Percentiles rank a stretch among this genome's conserved stretches.
Evolutionary conservation across 2,329 filamentous ascomycete species (phyloP).

Genomic region (Fusarium sp.): DNA sequence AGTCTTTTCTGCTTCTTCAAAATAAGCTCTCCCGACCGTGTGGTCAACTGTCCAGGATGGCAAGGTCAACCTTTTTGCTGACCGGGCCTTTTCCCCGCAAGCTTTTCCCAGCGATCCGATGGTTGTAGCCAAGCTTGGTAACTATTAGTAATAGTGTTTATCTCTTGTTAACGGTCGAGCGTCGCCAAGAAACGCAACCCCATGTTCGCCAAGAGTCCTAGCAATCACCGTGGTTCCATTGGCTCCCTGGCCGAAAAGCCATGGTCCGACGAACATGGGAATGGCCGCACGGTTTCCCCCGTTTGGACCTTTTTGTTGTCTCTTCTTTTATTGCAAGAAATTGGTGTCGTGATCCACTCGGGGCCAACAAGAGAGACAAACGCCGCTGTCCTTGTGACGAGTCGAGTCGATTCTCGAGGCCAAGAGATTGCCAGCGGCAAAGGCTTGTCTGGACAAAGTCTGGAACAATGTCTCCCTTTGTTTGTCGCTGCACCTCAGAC

Average conservation of each 20-base stretch:
- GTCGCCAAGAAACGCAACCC: background rate
- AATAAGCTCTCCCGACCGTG: background rate
- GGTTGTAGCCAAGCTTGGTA: background rate
- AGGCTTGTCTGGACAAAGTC: background rate
- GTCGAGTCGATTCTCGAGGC: background rate
- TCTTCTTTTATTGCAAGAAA: constrained; percentile 20
- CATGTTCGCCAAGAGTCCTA: background rate
- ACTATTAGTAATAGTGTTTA: constrained; percentile 5
- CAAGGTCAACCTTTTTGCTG: background rate
- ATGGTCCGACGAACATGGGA: background rate
- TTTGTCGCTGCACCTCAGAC: background rate
- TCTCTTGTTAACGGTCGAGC: constrained; percentile 10
- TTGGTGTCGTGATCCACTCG: constrained; percentile 5
- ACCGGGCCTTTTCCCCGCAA: constrained; percentile 20
- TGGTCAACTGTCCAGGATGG: background rate
- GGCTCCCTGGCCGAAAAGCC: background rate
- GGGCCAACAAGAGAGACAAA: background rate
- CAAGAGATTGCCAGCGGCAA: background rate
- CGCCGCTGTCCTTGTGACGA: background rate
- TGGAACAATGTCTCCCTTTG: background rate
- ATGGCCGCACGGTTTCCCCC: constrained; percentile 25
- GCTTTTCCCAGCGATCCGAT: constrained; percentile 14
- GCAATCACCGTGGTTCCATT: constrained; percentile 1
- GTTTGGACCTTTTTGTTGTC: background rate
- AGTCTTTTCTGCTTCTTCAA: background rate